phyloP scores from a whole-genome alignment of 2,329 filamentous ascomycete genomes.

The Rhytidhysteron rufulum region DNA sequence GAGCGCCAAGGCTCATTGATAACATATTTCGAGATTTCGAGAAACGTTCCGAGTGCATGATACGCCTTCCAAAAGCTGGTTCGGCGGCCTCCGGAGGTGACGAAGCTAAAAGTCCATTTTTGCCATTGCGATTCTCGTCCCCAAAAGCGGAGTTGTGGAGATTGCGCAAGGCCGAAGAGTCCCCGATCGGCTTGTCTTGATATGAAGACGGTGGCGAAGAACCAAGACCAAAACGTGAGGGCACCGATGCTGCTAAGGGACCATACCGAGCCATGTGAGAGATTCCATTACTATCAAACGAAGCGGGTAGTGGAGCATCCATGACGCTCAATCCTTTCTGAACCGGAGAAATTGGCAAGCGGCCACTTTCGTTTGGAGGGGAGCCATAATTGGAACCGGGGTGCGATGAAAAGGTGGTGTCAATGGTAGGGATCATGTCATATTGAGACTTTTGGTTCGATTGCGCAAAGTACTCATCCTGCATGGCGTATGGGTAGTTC shows the following conservation, averaged over 20 bases:
- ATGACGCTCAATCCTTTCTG: slow-evolving; percentile 78
- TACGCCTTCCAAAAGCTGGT: slow-evolving; percentile 58
- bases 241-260: slow-evolving; percentile 87
- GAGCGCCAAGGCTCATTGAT: slow-evolving; percentile 57
- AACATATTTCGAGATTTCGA: slow-evolving; percentile 51
- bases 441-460: slow-evolving; percentile 35
- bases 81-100: slow-evolving; percentile 61
- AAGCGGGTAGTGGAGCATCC: slow-evolving; percentile 87
- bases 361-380: slow-evolving; percentile 63
- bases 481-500: slow-evolving; percentile 35
- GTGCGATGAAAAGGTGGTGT: slow-evolving; percentile 57
- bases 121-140: slow-evolving; percentile 64
- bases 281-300: slow-evolving; percentile 93
- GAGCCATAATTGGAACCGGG: slow-evolving; percentile 72
- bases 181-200: slow-evolving; percentile 56
- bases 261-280: slow-evolving; percentile 87
- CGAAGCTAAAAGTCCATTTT: slow-evolving; percentile 38
- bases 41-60: slow-evolving; percentile 64
- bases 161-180: slow-evolving; percentile 59
- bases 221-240: slow-evolving; percentile 85
- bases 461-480: slow-evolving; percentile 37
- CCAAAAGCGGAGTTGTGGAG: slow-evolving; percentile 66
- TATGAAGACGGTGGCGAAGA: slow-evolving; percentile 70
- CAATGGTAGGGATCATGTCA: slow-evolving; percentile 53
- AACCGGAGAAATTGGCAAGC: slow-evolving; percentile 75